Base-by-base conservation (phyloP, 108 stramenopile species). In the Asterionellopsis glacialis region DNA sequence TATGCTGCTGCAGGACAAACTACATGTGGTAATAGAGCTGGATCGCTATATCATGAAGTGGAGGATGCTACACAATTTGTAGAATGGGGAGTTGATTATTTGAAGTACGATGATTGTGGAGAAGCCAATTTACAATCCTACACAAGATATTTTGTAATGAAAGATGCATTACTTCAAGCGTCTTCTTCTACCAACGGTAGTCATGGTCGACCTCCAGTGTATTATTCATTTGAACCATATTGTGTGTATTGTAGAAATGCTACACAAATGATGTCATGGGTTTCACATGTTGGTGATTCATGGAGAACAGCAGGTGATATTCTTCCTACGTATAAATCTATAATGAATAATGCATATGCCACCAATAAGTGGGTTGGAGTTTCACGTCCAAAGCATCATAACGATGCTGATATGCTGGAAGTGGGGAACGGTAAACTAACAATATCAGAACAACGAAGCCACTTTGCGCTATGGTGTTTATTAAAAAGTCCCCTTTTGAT, bases 71-170 rank as follows among this genome's bases (percentile, higher is more conserved):
- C 41, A 28, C 38, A 50, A 23, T 83, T 71, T 45, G 73, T 67
- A 9, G 64, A 64, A 11, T 80, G 76, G 79, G 65, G 60, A 1
- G 65, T 81, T 39, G 81, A 82, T 50, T 82, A 77, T 53, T 14
- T 88, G 21, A 88, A 88, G 56, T 66, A 75, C 22, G 87, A 88
- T 66, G 78, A 80, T 58, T 88, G 87, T 64, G 39, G 51, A 24
- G 25, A 24, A 13, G 26, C 19, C 24, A 24, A 19, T 21, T 53
- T 53, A 19, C 22, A 53, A 24, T 53, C 52, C 14, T 53, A 19
- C 22, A 24, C 24, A 3, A 21, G 52, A 53, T 53, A 24, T 25
- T 24, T 19, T 22, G 52, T 19, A 15, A 53, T 53, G 52, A 21
- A 24, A 24, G 52, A 53, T 25, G 52, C 52, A 53, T 25, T 53